Evolutionary conservation across 2,329 filamentous ascomycete species (phyloP).

Genomic region (Phyllosticta paracitricarpa): DNA sequence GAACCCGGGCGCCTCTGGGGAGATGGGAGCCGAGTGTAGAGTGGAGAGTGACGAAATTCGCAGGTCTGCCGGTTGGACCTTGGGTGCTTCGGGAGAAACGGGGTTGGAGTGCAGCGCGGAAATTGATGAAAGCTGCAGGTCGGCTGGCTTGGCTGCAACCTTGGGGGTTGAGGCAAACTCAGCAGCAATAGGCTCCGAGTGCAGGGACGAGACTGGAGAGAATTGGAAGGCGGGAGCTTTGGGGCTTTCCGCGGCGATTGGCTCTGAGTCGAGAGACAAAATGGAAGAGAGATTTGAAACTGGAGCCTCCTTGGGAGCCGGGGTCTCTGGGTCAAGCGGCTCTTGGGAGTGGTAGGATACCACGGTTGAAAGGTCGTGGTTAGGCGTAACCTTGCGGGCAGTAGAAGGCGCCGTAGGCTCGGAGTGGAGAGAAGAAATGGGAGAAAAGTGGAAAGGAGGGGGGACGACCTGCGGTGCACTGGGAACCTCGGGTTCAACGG

Average conservation of each 20-base stretch:
- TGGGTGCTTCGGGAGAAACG: conserved; percentile 17
- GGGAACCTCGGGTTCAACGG: conserved; percentile 13
- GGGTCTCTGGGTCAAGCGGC: conserved; percentile 1
- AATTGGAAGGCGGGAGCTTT: background rate
- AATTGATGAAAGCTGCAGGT: conserved; percentile 12
- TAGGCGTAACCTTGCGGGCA: background rate
- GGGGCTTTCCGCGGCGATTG: conserved; percentile 9
- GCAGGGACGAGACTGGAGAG: background rate
- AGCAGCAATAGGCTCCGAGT: background rate
- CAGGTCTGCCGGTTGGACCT: conserved; percentile 5
- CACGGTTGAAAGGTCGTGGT: conserved; percentile 1
- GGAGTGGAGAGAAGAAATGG: conserved; percentile 38
- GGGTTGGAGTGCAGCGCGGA: conserved; percentile 16
- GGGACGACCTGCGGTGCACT: background rate
- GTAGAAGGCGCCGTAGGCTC: conserved; percentile 15
- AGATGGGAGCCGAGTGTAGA: conserved; percentile 11
- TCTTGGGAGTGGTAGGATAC: background rate
- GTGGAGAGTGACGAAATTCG: conserved; percentile 13
- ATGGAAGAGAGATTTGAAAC: conserved; percentile 11
- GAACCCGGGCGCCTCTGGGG: background rate
- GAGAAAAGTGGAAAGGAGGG: conserved; percentile 31
- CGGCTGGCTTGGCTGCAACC: conserved; percentile 9
- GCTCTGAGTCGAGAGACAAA: conserved; percentile 15
- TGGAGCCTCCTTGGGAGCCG: conserved; percentile 8
- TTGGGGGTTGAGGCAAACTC: background rate